Percentiles rank a stretch among this genome's conserved stretches.
These are phyloP conservation scores for Cutaneotrichosporon dermatis DNA, from an alignment of 1,284 basidiomycete genomes.

Conservation along the genomic window DNA sequence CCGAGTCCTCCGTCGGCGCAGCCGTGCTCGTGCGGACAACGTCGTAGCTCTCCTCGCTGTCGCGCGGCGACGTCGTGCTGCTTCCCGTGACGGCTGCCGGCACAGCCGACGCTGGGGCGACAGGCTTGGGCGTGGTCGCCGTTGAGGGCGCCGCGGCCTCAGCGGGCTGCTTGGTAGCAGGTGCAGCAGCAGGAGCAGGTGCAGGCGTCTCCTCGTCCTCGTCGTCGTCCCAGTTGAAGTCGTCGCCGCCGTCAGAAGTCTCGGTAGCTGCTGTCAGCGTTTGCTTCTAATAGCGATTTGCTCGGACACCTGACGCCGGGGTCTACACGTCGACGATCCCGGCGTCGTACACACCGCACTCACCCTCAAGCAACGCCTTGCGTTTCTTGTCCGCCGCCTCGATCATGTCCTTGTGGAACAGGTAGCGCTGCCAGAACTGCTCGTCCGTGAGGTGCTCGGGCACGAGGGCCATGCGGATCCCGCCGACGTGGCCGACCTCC, in stretches of 20 bases:
- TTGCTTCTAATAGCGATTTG: no score
- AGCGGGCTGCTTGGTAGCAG: neutral
- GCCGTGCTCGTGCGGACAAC: slow-evolving; percentile 39
- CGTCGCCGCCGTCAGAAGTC: slow-evolving; percentile 24
- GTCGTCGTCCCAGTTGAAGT: slow-evolving; percentile 51
- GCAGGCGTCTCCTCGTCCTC: slow-evolving; percentile 9
- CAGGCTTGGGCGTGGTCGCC: slow-evolving; percentile 1
- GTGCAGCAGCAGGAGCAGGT: neutral
- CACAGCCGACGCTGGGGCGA: slow-evolving; percentile 1
- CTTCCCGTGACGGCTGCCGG: neutral
- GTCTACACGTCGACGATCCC: no score
- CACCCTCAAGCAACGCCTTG: slow-evolving; percentile 73
- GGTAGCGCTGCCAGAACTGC: slow-evolving; percentile 84
- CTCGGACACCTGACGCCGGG: no score
- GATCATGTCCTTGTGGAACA: slow-evolving; percentile 84
- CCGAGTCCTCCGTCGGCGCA: slow-evolving; percentile 36
- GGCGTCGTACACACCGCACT: slow-evolving; percentile 19
- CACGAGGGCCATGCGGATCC: slow-evolving; percentile 62
- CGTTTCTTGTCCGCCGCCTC: slow-evolving; percentile 74
- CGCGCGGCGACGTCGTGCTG: slow-evolving; percentile 41
- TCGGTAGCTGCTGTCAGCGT: slow-evolving; percentile 9
- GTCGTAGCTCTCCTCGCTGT: slow-evolving; percentile 51
- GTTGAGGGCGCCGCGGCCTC: slow-evolving; percentile 17
- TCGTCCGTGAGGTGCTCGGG: slow-evolving; percentile 64
- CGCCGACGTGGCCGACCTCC: slow-evolving; percentile 55